Percentiles rank a stretch among this genome's conserved stretches.
Conservation (phyloP, 352 stramenopile species). For the Aphanomyces astaci region DNA sequence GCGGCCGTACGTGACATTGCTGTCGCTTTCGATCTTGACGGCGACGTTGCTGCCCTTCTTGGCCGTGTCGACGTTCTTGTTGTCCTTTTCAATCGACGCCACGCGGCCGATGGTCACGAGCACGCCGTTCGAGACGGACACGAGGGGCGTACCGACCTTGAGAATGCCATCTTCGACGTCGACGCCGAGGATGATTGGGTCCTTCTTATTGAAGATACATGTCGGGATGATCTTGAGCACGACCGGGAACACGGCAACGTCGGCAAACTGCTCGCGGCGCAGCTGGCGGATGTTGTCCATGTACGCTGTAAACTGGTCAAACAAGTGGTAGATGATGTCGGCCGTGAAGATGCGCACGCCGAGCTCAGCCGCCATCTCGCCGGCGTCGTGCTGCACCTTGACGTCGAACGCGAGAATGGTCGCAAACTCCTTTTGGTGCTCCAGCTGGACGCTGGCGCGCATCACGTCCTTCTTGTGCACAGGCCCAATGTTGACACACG, state of each 20-base stretch:
- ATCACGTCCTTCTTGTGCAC: conserved; percentile 99
- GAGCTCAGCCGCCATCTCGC: conserved; percentile 84
- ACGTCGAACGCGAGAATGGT: conserved; percentile 99
- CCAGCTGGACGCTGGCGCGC: conserved; percentile 96
- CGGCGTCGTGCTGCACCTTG: conserved; percentile 92
- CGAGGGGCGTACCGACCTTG: conserved; percentile 96
- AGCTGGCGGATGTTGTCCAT: conserved; percentile 93
- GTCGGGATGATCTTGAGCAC: conserved; percentile 96
- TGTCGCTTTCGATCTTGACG: conserved; percentile 96
- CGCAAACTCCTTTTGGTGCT: conserved; percentile 95
- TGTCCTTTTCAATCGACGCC: conserved; percentile 94
- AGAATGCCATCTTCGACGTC: conserved; percentile 96
- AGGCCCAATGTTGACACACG: conserved; percentile 94
- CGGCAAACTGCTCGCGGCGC: conserved; percentile 86
- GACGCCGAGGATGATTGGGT: conserved; percentile 98
- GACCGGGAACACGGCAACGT: conserved; percentile 91
- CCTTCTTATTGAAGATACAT: conserved; percentile 99
- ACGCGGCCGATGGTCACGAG: conserved; percentile 91
- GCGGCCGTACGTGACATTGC: conserved; percentile 93
- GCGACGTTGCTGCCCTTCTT: conserved; percentile 92
- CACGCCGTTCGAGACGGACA: conserved; percentile 62
- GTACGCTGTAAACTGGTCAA: conserved; percentile 98
- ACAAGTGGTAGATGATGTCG: conserved; percentile 99
- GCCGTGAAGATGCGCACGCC: conserved; percentile 98
- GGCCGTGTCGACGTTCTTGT: conserved; percentile 91